A percentile compares a stretch with the other conserved stretches of the same genome.
Evolutionary conservation across 2,329 filamentous ascomycete species (phyloP).

Genomic region (Colletotrichum kahawae): DNA sequence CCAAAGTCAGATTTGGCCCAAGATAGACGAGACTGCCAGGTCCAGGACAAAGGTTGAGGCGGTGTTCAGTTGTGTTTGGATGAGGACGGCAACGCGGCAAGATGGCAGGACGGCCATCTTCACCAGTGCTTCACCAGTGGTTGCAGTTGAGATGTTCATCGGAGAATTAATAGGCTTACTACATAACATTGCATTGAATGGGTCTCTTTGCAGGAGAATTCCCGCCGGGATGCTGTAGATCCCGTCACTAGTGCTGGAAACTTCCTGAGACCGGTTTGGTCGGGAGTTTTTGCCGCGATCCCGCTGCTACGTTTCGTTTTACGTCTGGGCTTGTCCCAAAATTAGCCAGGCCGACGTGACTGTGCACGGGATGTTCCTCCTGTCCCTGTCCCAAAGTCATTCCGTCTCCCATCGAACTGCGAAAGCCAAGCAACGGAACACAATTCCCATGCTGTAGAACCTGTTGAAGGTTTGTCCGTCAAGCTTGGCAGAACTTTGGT

Average conservation of each 20-base stretch:
- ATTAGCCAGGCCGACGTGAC: not conserved
- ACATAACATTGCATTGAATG: not conserved
- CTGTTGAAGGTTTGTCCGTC: not conserved
- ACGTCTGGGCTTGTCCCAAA: not conserved
- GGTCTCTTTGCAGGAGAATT: not conserved
- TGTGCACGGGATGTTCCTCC: not conserved
- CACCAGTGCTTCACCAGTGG: not conserved
- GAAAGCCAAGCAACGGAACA: not conserved
- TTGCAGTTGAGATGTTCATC: not conserved
- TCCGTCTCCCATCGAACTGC: not conserved
- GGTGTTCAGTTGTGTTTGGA: not conserved
- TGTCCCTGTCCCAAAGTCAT: not conserved
- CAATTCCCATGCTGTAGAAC: not conserved
- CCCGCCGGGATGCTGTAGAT: not conserved
- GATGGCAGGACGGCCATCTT: not conserved
- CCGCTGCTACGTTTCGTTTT: constrained; percentile 2
- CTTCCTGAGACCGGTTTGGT: not conserved
- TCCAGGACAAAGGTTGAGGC: not conserved
- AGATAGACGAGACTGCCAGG: not conserved
- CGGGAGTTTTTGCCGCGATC: not conserved
- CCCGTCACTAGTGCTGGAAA: not conserved
- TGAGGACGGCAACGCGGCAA: not conserved
- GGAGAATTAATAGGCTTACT: not conserved
- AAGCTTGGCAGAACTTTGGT: not conserved
- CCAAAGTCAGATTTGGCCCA: not conserved